Base-by-base conservation (phyloP, 1,139 yeast genomes). In the Pichia sp. region DNA sequence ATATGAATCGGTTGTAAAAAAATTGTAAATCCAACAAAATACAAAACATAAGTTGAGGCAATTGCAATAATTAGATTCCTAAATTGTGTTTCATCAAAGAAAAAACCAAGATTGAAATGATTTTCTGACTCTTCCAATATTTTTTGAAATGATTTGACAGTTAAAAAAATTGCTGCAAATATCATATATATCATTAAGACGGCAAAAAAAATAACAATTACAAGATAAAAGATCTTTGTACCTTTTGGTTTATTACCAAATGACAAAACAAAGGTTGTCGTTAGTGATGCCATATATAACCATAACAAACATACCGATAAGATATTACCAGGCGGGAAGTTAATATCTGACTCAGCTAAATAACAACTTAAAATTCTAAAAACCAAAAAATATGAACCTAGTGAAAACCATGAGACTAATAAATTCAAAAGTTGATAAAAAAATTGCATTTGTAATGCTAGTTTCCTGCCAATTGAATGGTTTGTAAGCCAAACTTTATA, bases 231-330 rank as follows among this genome's bases (percentile, higher is more conserved):
- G 58, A 72, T 73, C 54, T 85, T 87, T 0, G 97, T 88, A 38
- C 97, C 97, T 59, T 82, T 84, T 2, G 98, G 98, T 50, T 90
- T 83, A 64, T 92, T 92, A 62, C 98, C 98, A 67, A 92, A 83
- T 44, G 96, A 82, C 54, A 92, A 70, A 47, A 92, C 90, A 66
- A 92, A 92, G 18, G 96, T 88, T 2, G 96, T 85, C 16, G 88
- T 85, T n/a, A 92, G 67, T 15, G 95, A 87, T 3, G 92, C 87
- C 49, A 88, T 74, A 61, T 92, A 92, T 35, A 92, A 69, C 97
- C 97, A 92, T 18, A 90, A 68, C 62, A 92, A 85, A 1, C 90
- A 74, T 9, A 86, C 92, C 4, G 95, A 82, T 32, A 92, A 71
- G 7, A 85, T 73, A 49, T 80, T 80, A 30, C 97, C 73, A 11